Base-by-base conservation (phyloP, 176 grass and related monocot genomes). In the Zoysia pacifica region DNA sequence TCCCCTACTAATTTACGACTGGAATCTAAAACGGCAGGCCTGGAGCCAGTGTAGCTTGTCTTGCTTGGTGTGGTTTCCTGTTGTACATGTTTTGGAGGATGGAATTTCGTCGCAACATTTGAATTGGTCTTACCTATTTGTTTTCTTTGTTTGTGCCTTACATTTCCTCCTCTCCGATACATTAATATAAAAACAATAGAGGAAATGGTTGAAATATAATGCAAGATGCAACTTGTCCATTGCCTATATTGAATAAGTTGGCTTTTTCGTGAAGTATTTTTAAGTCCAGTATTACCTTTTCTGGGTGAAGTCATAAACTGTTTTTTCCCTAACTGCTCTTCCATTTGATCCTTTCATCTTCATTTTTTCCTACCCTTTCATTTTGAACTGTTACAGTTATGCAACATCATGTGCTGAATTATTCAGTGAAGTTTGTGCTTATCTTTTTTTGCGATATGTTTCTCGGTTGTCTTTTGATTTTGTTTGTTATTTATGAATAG, bases 401-500 rank as follows among this genome's bases (percentile, higher is more conserved):
- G 12, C 19, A 46, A 48, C 47, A 40, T 67, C 20, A n/a, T 67
- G 15, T 69, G 9, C n/a, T 9, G 18, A 40, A 41, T 56, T 69
- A 56, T 69, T 9, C 56, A 49, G 4, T 79, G 50, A 11, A 42
- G 42, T 45, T 20, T 43, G 63, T 79, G 48, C 62, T 48, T 64
- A 39, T n/a, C 28, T 28, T 28, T 54, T 9, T 38, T 15, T 58
- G 20, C 7, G 12, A 19, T 16, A 69, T 46, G n/a, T 11, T 69
- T 74, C 9, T 71, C 41, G 2, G 38, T 81, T 58, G 14, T 49
- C 74, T 41, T 65, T 65, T 60, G 16, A 19, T 72, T 81, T 51
- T n/a, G 35, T 82, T 54, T n/a, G 35, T 82, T 54, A 54, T 73
- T 82, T 74, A 4, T 42, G 38, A 36, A 2, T 41, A 10, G 20